Evolutionary conservation across 2,329 filamentous ascomycete species (phyloP), one percentile per base, ranked within the genome.

Genomic region (Elsinoe perseae): DNA sequence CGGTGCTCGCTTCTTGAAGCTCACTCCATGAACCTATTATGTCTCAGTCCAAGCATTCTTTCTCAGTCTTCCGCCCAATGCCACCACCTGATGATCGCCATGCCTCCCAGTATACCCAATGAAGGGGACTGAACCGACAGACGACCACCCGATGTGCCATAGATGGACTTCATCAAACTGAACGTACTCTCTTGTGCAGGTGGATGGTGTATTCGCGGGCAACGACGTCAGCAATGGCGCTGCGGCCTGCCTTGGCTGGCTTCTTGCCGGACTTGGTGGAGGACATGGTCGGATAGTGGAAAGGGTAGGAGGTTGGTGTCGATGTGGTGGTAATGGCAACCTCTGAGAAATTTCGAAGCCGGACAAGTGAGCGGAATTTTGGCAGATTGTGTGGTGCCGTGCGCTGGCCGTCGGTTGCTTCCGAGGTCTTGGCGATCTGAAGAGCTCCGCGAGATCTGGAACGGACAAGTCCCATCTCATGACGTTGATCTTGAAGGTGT

Each of bases 171-270:
- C 81, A 84, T 81, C 74, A 84, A 84, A 84, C 81, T 81, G 80
- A 82, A 77, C 87, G 76, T 91, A 95, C 89, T 80, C 92, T 87
- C 88, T 95, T 97, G 89, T 98, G 93, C 71, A 98, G 81, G 85
- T 98, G 92, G 81, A 98, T 97, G 78, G 93, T 98, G 86, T 98
- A 98, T 83, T 98, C 95, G 84, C 93, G 89, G 72, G 93, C 86
- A 77, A 98, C 92, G 75, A 98, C 95, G 80, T 98, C 92, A 78
- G 89, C 86, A 78, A 98, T 95, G 81, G 95, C 95, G 78, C 89
- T 95, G 75, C 91, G 89, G 71, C 77, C 75, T 79, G 86, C 87
- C 81, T 85, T 86, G 75, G 77, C 79, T 79, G 84, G 86, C 79
- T 83, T 82, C 70, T 66, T 75, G 53, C 42, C 40, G 65, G 74